Percentiles rank a stretch among this genome's conserved stretches.
phyloP scores from a whole-genome alignment of 495 filamentous ascomycete species.

The Penicillium odoratum region DNA sequence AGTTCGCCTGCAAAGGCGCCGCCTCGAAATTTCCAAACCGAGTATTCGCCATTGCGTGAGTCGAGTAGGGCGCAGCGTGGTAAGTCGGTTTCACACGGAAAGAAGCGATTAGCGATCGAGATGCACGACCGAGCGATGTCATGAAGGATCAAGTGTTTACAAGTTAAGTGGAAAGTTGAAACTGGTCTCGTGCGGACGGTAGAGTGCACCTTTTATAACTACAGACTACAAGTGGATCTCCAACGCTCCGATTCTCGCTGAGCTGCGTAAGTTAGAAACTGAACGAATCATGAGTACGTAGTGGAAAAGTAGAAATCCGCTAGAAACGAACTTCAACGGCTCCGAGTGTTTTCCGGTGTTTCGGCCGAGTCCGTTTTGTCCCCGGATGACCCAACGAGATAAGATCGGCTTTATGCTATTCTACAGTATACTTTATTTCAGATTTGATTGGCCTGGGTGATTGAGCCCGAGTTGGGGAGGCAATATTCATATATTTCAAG shows the following conservation, averaged over 20 bases:
- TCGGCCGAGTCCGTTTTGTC: not conserved
- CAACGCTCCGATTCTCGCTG: conserved; percentile 3
- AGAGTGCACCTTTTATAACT: not conserved
- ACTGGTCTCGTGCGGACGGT: not conserved
- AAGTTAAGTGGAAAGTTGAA: not conserved
- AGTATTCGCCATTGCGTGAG: not conserved
- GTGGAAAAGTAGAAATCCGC: not conserved
- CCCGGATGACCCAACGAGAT: not conserved
- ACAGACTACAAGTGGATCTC: not conserved
- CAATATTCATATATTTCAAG: too few relatives aligned
- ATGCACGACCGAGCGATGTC: not conserved
- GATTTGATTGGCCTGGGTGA: too few relatives aligned
- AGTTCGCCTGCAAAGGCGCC: conserved; percentile 11
- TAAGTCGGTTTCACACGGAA: not conserved
- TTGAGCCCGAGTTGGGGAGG: too few relatives aligned
- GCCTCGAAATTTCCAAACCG: conserved; percentile 3
- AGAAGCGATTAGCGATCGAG: not conserved
- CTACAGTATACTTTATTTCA: too few relatives aligned
- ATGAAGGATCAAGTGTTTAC: not conserved
- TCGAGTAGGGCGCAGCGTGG: not conserved
- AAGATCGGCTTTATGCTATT: not conserved
- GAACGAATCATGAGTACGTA: not conserved
- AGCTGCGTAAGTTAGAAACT: not conserved
- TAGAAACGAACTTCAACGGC: not conserved
- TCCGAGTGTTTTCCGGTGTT: not conserved